Evolutionary conservation across 768 basidiomycete species (phyloP), one percentile per base, ranked within the genome.

Genomic region (Lactarius vividus): DNA sequence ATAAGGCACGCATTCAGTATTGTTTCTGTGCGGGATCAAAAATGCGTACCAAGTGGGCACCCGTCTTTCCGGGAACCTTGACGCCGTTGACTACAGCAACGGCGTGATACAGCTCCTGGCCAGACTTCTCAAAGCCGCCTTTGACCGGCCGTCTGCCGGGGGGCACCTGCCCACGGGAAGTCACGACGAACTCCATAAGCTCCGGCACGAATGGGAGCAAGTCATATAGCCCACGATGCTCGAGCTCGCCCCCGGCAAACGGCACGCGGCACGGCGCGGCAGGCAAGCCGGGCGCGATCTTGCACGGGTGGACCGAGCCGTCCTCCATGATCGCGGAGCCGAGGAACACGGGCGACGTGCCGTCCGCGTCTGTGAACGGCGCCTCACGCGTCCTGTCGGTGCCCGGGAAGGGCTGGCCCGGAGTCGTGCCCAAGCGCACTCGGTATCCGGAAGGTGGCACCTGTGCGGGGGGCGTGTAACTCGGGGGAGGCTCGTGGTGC

Each of bases 301-400:
- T 94, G 83, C 92, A 93, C 4, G 92, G 92, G 65, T 94, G 91
- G 3, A 92, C 88, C 0, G 86, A 85, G 66, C 49, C 49, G 23
- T 79, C 70, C 10, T 62, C 79, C 72, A 92, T 79, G 55, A 92
- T 76, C 13, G 90, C 92, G 5, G 88, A 89, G 16, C 91, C 92
- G 37, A 94, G 70, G 77, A 81, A 94, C 65, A 92, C 73, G 6
- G 87, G 87, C 2, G 82, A 81, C 29, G 70, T 65, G 1, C 85
- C 84, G 71, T 88, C 85, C 1, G 78, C 74, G 71, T 94, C 90
- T 42, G 75, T 71, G 70, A 82, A 84, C 1, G 84, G 81, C 0
- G 89, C 82, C 1, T 66, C 76, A 23, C 84, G 85, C 40, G 81
- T 74, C 64, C 82, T 76, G 2, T 76, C 46, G 2, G 67, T 49